A percentile compares a stretch with the other conserved stretches of the same genome.
phyloP scores from a whole-genome alignment of 2,329 filamentous ascomycete genomes.

The Didymella pomorum region DNA sequence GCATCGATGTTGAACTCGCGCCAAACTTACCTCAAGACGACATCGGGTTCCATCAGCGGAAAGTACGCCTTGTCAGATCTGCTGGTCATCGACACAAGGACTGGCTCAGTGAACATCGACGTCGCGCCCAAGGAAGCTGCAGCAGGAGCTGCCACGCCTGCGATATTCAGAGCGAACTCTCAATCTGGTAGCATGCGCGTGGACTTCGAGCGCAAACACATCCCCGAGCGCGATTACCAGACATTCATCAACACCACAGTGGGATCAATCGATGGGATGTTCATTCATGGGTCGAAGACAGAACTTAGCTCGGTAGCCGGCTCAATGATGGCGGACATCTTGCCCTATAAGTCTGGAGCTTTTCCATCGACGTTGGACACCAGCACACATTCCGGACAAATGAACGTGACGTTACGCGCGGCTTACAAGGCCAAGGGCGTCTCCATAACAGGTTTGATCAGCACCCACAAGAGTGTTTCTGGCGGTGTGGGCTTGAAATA shows the following conservation, averaged over 20 bases:
- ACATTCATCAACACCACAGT: slow-evolving; percentile 50
- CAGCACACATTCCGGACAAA: slow-evolving; percentile 47
- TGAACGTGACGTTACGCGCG: slow-evolving; percentile 42
- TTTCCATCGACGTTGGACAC: slow-evolving; percentile 45
- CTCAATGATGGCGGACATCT: slow-evolving; percentile 47
- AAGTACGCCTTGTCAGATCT: slow-evolving; percentile 53
- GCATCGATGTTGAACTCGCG: slow-evolving; percentile 47
- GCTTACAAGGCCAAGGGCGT: slow-evolving; percentile 43
- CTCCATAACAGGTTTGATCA: slow-evolving; percentile 40
- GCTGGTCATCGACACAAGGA: slow-evolving; percentile 51
- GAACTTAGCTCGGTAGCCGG: slow-evolving; percentile 50
- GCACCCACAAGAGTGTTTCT: slow-evolving; percentile 48
- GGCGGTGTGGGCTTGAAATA: slow-evolving; percentile 50
- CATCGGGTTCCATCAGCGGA: slow-evolving; percentile 53
- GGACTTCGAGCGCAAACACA: slow-evolving; percentile 45
- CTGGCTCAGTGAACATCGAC: slow-evolving; percentile 53
- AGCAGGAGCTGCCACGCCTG: slow-evolving; percentile 39
- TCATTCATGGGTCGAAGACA: slow-evolving; percentile 53
- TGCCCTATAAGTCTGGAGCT: slow-evolving; percentile 47
- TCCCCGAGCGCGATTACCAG: slow-evolving; percentile 54
- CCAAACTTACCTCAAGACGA: slow-evolving; percentile 51
- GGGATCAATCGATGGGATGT: slow-evolving; percentile 50
- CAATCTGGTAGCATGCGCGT: slow-evolving; percentile 50
- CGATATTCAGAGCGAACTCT: slow-evolving; percentile 49
- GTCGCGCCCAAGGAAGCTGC: slow-evolving; percentile 50